Conservation (phyloP, 2,329 filamentous ascomycete genomes). For the Aureobasidium uvarum region DNA sequence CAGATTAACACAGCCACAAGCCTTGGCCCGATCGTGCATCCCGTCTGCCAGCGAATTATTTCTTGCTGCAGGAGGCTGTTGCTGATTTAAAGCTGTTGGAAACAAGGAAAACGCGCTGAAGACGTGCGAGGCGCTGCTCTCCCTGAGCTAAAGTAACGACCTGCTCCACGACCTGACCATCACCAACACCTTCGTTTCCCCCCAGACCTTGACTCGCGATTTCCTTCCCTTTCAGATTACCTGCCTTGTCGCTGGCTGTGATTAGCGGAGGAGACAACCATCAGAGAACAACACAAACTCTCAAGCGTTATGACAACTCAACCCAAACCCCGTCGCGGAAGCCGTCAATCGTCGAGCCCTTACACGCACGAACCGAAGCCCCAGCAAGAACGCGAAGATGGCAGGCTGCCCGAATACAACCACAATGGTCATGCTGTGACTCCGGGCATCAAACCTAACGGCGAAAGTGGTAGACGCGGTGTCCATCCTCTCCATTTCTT, state of each 20-base stretch:
- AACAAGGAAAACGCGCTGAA: slow-evolving; percentile 12
- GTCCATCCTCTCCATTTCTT: slow-evolving; percentile 48
- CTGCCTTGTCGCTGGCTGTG: not conserved
- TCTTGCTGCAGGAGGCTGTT: not conserved
- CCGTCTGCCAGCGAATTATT: slow-evolving; percentile 7
- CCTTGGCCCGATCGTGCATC: slow-evolving; percentile 17
- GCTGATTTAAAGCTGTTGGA: not conserved
- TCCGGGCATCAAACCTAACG: slow-evolving; percentile 45
- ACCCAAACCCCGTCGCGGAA: slow-evolving; percentile 25
- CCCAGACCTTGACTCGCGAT: not conserved
- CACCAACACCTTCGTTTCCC: not conserved
- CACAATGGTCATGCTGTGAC: slow-evolving; percentile 48
- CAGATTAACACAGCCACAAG: slow-evolving; percentile 20
- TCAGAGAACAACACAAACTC: not conserved
- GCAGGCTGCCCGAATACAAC: slow-evolving; percentile 42
- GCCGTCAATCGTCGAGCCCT: slow-evolving; percentile 1
- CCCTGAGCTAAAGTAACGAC: not conserved
- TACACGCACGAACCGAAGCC: slow-evolving; percentile 24
- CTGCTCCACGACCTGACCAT: not conserved
- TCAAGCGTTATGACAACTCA: slow-evolving; percentile 25
- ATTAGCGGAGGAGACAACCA: not conserved
- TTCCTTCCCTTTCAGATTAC: not conserved
- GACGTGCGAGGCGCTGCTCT: slow-evolving; percentile 24
- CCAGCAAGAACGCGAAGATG: slow-evolving; percentile 28
- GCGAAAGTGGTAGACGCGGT: slow-evolving; percentile 49